Base-by-base conservation (phyloP, 2,329 filamentous ascomycete genomes). In the Aureobasidium namibiae region DNA sequence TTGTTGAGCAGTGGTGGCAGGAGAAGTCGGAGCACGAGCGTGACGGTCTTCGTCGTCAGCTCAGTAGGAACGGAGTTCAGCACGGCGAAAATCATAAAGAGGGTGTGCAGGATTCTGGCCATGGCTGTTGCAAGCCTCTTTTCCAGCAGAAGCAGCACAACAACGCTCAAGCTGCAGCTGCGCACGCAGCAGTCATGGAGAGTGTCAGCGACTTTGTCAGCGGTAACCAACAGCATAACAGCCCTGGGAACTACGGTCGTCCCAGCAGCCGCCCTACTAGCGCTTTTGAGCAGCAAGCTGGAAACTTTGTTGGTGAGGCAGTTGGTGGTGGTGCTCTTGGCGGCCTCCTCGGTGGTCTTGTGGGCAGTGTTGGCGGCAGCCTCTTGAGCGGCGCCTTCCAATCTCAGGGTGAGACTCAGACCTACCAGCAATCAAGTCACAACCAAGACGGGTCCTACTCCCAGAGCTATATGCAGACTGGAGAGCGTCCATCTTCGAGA, bases 21-120 rank as follows among this genome's bases (percentile, higher is more conserved):
- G 76, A 82, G 58, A 84, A 90, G 75, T 76, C 76, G 53, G 80
- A 86, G 6, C 70, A 75, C 31, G 83, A 84, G 60, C 82, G 84
- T 65, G 77, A 88, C 14, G 82, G 84, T 34, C 84, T 94, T 63
- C 86, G 90, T 59, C 74, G 80, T 54, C 88, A 91, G 74, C 81
- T 96, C 46, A 89, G 86, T 66, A 85, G 90, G 18, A 79, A 87
- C 0, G 92, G 92, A 61, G 90, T 96, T 52, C 72, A 85, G 70
- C 78, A 83, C 48, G 89, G 89, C 16, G 80, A 86, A 62, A 96
- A 96, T 73, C 92, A 96, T 75, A 92, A 90, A 73, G 85, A 90
- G 66, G 90, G 89, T 29, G 87, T 92, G 11, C 75, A 90, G 16
- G 91, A 96, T 72, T 86, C 82, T 56, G 92, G 92, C 6, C 90